Evolutionary conservation across 768 basidiomycete species (phyloP).

Genomic region (Amanita rimosa): DNA sequence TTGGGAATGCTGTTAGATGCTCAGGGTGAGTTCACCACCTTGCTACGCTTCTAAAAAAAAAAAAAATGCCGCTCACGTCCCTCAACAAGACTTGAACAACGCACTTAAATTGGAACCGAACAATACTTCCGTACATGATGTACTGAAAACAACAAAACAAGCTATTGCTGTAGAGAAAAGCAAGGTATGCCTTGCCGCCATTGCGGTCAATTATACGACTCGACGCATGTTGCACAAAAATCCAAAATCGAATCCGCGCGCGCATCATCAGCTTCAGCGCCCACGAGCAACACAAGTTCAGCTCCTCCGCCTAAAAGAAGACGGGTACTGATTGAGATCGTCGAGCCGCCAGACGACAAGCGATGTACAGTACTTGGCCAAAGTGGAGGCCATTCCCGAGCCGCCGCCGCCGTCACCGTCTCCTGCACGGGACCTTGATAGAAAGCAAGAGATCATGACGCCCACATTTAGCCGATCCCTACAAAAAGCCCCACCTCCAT

Average conservation of each 20-base stretch:
- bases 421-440: background rate
- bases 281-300: conserved; percentile 6
- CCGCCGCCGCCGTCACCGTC: background rate
- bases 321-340: conserved; percentile 53
- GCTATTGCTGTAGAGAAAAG: conserved; percentile 24
- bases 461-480: conserved; percentile 17
- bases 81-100: conserved; percentile 53
- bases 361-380: background rate
- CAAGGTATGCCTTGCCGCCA: conserved; percentile 17
- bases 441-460: conserved; percentile 9
- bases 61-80: too few species aligned
- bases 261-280: conserved; percentile 6
- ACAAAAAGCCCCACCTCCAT: conserved; percentile 7
- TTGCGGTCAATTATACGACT: background rate
- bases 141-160: conserved; percentile 41
- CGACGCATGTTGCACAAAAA: conserved; percentile 14
- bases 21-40: conserved; percentile 43
- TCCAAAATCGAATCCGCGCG: conserved; percentile 12
- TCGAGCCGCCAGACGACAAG: conserved; percentile 23
- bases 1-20: conserved; percentile 48
- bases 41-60: conserved; percentile 9
- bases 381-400: background rate
- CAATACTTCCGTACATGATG: conserved; percentile 52
- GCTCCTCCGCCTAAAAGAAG: conserved; percentile 28
- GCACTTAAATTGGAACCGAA: conserved; percentile 51